phyloP scores from a whole-genome alignment of 2,329 filamentous ascomycete species.

The Elsinoe fawcettii region DNA sequence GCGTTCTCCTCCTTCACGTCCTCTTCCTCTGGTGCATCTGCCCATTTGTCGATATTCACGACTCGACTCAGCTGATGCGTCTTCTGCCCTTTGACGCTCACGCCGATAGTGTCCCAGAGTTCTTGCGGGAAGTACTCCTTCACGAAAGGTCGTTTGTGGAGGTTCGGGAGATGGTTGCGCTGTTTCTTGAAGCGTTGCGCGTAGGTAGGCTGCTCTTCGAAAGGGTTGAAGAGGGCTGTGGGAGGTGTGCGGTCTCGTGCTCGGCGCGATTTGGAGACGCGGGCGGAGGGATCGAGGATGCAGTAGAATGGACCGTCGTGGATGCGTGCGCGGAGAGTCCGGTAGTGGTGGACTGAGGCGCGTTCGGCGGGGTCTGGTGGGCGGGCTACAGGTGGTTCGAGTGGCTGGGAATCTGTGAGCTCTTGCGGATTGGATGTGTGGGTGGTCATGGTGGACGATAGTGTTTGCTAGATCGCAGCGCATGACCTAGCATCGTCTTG shows the following conservation, averaged over 20 bases:
- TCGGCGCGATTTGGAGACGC: constrained; percentile 29
- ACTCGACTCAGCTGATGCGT: constrained; percentile 4
- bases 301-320: constrained; percentile 55
- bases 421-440: neutral
- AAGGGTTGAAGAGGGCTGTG: constrained; percentile 49
- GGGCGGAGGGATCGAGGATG: constrained; percentile 43
- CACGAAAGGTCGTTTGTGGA: constrained; percentile 46
- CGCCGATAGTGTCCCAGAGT: constrained; percentile 45
- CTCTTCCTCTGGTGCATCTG: constrained; percentile 32
- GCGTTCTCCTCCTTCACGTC: constrained; percentile 31
- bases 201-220: constrained; percentile 55
- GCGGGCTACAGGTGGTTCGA: constrained; percentile 31
- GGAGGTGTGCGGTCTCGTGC: constrained; percentile 14
- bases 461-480: neutral
- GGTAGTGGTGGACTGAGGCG: constrained; percentile 42
- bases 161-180: constrained; percentile 46
- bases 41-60: constrained; percentile 16
- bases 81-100: constrained; percentile 21
- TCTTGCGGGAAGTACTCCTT: constrained; percentile 53
- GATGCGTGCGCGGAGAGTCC: constrained; percentile 46
- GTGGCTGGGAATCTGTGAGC: constrained; percentile 12
- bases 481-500: neutral
- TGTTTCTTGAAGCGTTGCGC: constrained; percentile 49
- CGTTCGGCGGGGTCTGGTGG: constrained; percentile 40
- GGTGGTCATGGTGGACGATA: neutral